phyloP scores from a whole-genome alignment of 2,329 filamentous ascomycete genomes.

The Neodidymelliopsis sp. region DNA sequence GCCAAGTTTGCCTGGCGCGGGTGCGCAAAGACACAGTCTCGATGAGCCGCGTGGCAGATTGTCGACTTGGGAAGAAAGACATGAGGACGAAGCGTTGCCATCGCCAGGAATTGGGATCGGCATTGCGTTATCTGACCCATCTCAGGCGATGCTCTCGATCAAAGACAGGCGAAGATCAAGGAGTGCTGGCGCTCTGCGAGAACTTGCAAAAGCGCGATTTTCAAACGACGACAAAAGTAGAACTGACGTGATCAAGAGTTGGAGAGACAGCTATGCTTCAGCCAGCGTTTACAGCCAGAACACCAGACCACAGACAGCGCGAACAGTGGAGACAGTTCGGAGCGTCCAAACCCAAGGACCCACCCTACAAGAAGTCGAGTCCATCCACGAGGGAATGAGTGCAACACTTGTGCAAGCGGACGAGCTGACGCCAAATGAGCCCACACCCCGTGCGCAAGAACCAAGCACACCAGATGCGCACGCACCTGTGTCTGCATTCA shows the following conservation, averaged over 20 bases:
- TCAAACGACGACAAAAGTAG: slow-evolving; percentile 36
- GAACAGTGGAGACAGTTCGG: slow-evolving; percentile 41
- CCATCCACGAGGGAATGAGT: slow-evolving; percentile 31
- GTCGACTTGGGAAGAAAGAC: slow-evolving; percentile 39
- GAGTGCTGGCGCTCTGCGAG: slow-evolving; percentile 48
- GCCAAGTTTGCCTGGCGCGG: slow-evolving; percentile 38
- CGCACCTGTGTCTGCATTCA: slow-evolving; percentile 43
- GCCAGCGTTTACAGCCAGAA: slow-evolving; percentile 41
- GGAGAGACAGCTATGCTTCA: slow-evolving; percentile 45
- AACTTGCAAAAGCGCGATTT: slow-evolving; percentile 36
- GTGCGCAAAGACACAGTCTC: slow-evolving; percentile 38
- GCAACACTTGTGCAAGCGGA: slow-evolving; percentile 32
- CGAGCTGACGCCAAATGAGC: slow-evolving; percentile 20
- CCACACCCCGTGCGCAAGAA: slow-evolving; percentile 16
- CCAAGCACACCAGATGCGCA: slow-evolving; percentile 19
- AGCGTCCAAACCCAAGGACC: slow-evolving; percentile 35
- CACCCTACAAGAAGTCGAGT: slow-evolving; percentile 26
- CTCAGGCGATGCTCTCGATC: slow-evolving; percentile 22
- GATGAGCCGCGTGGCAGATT: slow-evolving; percentile 34
- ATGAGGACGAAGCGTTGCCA: slow-evolving; percentile 34
- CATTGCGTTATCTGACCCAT: slow-evolving; percentile 45
- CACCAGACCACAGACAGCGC: slow-evolving; percentile 43
- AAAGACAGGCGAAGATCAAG: slow-evolving; percentile 46
- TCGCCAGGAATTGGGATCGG: slow-evolving; percentile 46
- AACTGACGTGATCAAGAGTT: slow-evolving; percentile 48